Conservation (phyloP, 805 yeast genomes). For the Debaryomyces hansenii region DNA sequence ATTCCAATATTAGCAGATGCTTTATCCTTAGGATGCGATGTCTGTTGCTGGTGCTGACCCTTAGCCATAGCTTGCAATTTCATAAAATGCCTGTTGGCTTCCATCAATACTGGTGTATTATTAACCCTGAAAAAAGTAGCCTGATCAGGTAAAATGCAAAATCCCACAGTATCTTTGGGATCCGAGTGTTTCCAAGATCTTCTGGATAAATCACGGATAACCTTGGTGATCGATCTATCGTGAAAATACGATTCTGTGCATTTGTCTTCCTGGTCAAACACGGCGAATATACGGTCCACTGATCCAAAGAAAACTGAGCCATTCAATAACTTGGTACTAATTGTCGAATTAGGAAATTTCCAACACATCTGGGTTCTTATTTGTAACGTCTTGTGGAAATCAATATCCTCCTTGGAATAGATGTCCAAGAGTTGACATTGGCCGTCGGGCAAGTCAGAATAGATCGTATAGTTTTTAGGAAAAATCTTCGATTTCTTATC, state of each 20-base stretch:
- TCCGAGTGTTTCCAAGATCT: slow-evolving; percentile 84
- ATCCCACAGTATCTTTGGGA: slow-evolving; percentile 59
- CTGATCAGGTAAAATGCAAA: slow-evolving; percentile 69
- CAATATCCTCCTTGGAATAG: slow-evolving; percentile 67
- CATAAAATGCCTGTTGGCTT: slow-evolving; percentile 80
- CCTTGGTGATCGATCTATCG: slow-evolving; percentile 57
- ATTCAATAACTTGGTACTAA: slow-evolving; percentile 74
- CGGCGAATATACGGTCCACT: slow-evolving; percentile 46
- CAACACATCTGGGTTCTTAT: slow-evolving; percentile 86
- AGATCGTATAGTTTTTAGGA: slow-evolving; percentile 66
- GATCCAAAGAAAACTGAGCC: slow-evolving; percentile 59
- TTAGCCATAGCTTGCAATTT: slow-evolving; percentile 54
- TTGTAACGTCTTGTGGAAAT: slow-evolving; percentile 68
- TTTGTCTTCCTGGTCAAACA: slow-evolving; percentile 42
- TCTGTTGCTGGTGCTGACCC: slow-evolving; percentile 23
- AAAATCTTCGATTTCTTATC: slow-evolving; percentile 67
- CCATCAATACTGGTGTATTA: slow-evolving; percentile 79
- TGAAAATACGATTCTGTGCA: slow-evolving; percentile 37
- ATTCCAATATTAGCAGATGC: slow-evolving; percentile 77
- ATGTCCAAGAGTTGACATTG: slow-evolving; percentile 63
- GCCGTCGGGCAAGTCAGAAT: slow-evolving; percentile 47
- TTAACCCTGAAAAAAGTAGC: slow-evolving; percentile 75
- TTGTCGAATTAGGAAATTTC: slow-evolving; percentile 78
- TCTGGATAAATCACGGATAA: slow-evolving; percentile 84
- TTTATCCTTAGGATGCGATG: slow-evolving; percentile 44